phyloP scores from a whole-genome alignment of 1,284 basidiomycete genomes.

The Cryptococcus amylolentus region DNA sequence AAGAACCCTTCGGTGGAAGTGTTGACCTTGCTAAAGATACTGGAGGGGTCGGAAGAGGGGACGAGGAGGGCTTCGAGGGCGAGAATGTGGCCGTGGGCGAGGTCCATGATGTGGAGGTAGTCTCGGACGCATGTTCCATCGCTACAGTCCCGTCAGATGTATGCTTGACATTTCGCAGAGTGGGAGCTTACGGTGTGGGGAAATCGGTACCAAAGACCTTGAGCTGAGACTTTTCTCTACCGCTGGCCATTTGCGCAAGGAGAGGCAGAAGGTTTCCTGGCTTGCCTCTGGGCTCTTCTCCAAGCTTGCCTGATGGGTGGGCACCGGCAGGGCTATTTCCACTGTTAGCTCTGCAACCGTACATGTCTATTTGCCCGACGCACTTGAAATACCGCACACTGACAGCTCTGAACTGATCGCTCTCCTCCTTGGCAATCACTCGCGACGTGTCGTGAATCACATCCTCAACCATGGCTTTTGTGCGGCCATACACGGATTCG shows the following conservation, averaged over 20 bases:
- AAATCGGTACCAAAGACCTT: conserved; percentile 98
- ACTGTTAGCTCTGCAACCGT: not conserved
- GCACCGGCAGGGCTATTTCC: conserved; percentile 80
- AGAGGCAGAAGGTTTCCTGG: conserved; percentile 94
- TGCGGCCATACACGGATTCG: conserved; percentile 90
- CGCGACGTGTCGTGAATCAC: conserved; percentile 86
- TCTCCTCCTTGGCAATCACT: conserved; percentile 53
- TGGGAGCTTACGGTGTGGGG: conserved; percentile 72
- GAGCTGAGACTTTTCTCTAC: conserved; percentile 75
- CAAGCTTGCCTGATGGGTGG: conserved; percentile 91
- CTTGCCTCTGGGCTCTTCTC: conserved; percentile 91
- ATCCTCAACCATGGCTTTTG: conserved; percentile 90
- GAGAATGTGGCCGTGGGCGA: conserved; percentile 88
- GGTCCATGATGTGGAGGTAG: conserved; percentile 95
- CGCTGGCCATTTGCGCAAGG: conserved; percentile 92
- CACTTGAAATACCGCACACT: conserved; percentile 88
- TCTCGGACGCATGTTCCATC: conserved; percentile 97
- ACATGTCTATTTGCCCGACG: conserved; percentile 34
- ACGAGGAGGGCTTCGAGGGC: conserved; percentile 71
- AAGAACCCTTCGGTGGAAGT: conserved; percentile 54
- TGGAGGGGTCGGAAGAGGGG: conserved; percentile 18
- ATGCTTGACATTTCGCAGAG: not conserved
- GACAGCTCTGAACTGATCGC: conserved; percentile 35
- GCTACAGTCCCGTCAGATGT: conserved; percentile 32
- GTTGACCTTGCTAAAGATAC: conserved; percentile 48